phyloP scores from a whole-genome alignment of 306 rosid species.

The Citrullus amarus region DNA sequence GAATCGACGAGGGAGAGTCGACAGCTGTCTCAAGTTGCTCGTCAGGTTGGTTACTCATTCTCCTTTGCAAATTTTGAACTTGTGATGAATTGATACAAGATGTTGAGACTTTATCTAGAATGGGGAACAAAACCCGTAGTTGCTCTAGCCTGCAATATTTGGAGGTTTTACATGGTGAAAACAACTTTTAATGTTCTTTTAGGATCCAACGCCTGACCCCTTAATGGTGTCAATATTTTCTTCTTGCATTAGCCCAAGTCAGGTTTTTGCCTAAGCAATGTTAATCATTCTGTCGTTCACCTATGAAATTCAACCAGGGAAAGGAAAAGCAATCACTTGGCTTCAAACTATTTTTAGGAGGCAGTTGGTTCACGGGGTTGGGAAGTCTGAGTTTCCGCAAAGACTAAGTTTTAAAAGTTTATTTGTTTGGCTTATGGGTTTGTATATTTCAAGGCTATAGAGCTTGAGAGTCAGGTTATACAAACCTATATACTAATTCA shows the following conservation, averaged over 20 bases:
- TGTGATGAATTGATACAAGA: background rate
- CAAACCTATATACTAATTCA: background rate
- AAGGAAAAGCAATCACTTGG: background rate
- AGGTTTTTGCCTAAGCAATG: background rate
- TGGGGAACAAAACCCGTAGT: background rate
- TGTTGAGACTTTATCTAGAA: background rate
- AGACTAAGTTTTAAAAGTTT: background rate
- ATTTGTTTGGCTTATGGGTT: background rate
- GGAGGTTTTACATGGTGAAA: background rate
- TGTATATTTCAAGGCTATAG: background rate
- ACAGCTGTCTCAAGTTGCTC: slow-evolving; percentile 42
- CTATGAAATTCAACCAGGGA: background rate
- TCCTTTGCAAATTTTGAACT: background rate
- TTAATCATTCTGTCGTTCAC: background rate
- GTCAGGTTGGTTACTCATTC: slow-evolving; percentile 36
- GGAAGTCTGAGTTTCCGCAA: background rate
- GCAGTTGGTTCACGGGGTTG: background rate
- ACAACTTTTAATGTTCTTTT: background rate
- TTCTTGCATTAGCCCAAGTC: background rate
- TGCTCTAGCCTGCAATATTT: background rate
- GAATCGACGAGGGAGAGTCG: slow-evolving; percentile 33
- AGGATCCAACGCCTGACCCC: background rate
- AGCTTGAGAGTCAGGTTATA: background rate
- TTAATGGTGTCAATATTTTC: background rate
- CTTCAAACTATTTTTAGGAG: background rate